Evolutionary conservation across 2,329 filamentous ascomycete genomes (phyloP), one percentile per base, ranked within the genome.

Genomic region (Fusarium sp.): DNA sequence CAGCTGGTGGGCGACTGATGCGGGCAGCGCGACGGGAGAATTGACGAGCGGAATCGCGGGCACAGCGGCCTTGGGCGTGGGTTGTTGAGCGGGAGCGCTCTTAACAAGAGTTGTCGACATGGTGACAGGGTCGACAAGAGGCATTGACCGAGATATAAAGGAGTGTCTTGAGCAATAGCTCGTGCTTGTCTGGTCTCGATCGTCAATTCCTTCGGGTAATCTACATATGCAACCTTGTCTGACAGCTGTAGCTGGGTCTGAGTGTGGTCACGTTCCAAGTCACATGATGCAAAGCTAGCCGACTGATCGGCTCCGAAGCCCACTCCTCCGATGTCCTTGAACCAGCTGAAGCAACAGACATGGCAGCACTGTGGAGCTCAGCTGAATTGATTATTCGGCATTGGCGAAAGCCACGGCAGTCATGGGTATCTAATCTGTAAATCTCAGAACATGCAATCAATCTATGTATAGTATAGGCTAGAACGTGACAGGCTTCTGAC

Each of bases 1-100:
- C 23, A 83, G 75, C 0, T 91, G 88, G 66, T 96, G 90, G 17
- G 86, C 74, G 69, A 91, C 82, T 11, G 88, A 85, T 70, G 89
- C 83, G 19, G 83, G 72, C 54, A 77, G 72, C 9, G 80, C 78
- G 39, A 73, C 63, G 14, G 76, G 70, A 31, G 71, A 76, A 51
- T 76, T 69, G 48, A 78, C 66, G 31, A 76, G 71, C 23, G 74
- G 70, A 54, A 82, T 69, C 3, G 79, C 73, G 17, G 76, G 72
- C 15, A 78, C 71, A 10, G 66, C 61, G 32, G 66, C 44, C 37
- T 69, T 70, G 33, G 59, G 45, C 41, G 72, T 74, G 47, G 65
- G 25, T 23, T 65, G 62, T 47, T 72, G 72, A 52, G 72, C 58
- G 35, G 67, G 65, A 14, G 71, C 57, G 42, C 69, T 69, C 60